Base-by-base conservation (phyloP, 2,329 filamentous ascomycete genomes). In the Ophiognomonia clavigignenti-juglandacearum region DNA sequence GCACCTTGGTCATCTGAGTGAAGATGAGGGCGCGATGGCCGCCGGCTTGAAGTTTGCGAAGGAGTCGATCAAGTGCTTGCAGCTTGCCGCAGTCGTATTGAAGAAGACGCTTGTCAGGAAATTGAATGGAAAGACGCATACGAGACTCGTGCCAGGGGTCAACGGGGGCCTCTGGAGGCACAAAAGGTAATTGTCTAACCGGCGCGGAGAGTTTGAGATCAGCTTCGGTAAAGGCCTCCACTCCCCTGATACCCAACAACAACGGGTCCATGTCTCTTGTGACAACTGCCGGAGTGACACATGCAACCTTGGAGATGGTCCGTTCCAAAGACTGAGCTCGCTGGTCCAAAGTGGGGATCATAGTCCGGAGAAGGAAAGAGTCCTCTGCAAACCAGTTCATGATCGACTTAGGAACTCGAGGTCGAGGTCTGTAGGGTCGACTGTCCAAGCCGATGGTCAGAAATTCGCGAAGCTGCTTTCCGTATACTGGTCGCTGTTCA, bases 81-180 rank as follows among this genome's bases (percentile, higher is more conserved):
- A 98, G 78, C 65, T 98, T 98, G 57, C 93, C 93, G 60, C 93
- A 97, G 66, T 98, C 93, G 64, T 95, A 98, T 63, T 98, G 92
- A 1, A 98, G 73, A n/a, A 98, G 80, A 29, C 93, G 81, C 63
- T 91, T 96, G 64, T 98, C 93, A 0, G 95, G 93, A 62, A 98
- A 98, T 37, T 95, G 93, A 52, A 98, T 96, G 4, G 88, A 95
- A 14, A 95, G 75, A 19, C 90, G 85, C 78, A 96, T 93, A 16
- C 92, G 88, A 13, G 92, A 82, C 66, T 96, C 89, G 57, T 98
- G 93, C 76, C 93, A 96, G 1, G 91, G 89, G 60, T 98, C 92
- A 1, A 74, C 66, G 0, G 77, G 73, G 9, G 76, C 61, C 55
- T 77, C 72, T 53, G 76, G 75, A 8, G 78, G 77, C 59, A 75